phyloP scores from a whole-genome alignment of 768 basidiomycete species.

The Kwoniella sp. region DNA sequence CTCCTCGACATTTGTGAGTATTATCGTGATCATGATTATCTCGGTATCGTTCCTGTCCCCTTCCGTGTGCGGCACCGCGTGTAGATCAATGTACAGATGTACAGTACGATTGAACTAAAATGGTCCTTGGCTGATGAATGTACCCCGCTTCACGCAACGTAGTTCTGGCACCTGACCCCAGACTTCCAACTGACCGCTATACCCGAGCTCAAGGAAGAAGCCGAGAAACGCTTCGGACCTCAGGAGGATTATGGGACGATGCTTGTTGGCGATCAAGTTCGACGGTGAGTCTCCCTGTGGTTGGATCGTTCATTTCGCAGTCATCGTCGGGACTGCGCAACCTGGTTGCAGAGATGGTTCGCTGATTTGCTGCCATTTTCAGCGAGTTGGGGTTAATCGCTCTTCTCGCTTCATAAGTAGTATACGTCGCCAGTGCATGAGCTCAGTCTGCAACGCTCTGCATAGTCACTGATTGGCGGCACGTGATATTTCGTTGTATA shows the following conservation, averaged over 20 bases:
- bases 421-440: too few species aligned
- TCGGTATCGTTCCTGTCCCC: background rate
- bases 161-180: constrained; percentile 88
- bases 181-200: constrained; percentile 76
- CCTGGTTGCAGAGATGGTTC: background rate
- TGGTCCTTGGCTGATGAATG: background rate
- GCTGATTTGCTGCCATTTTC: background rate
- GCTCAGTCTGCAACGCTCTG: too few species aligned
- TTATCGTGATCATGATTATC: background rate
- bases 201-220: constrained; percentile 62
- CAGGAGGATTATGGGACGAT: constrained; percentile 68
- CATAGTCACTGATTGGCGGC: too few species aligned
- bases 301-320: background rate
- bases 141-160: background rate
- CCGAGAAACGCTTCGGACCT: constrained; percentile 58
- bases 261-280: constrained; percentile 88
- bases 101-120: too few species aligned
- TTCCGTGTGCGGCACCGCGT: too few species aligned
- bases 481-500: too few species aligned
- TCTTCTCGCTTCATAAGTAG: constrained; percentile 33
- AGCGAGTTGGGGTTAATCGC: constrained; percentile 55
- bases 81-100: too few species aligned
- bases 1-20: constrained; percentile 75
- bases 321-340: too few species aligned
- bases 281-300: constrained; percentile 51